Percentiles rank a stretch among this genome's conserved stretches.
These are phyloP conservation scores for Vitis amurensis DNA, from an alignment of 164 flowering plant species.

Conservation along the genomic window DNA sequence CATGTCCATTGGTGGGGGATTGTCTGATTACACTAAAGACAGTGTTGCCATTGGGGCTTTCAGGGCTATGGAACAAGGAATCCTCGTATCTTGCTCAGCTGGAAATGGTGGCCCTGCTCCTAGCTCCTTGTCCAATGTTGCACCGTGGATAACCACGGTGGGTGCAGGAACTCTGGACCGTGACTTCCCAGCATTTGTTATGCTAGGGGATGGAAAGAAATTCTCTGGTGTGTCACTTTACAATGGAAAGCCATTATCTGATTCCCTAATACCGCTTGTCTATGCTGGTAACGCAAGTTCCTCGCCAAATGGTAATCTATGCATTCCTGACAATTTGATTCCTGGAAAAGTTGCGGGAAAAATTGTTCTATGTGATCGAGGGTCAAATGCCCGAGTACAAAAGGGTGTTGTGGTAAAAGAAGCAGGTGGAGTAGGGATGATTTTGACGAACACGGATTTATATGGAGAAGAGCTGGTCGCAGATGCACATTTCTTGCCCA, in stretches of 20 bases:
- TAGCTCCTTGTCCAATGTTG: conserved; percentile 61
- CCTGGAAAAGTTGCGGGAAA: conserved; percentile 71
- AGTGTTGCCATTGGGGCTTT: conserved; percentile 75
- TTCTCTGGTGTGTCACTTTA: conserved; percentile 70
- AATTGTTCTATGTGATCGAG: conserved; percentile 83
- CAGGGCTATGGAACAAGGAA: conserved; percentile 57
- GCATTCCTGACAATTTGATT: conserved; percentile 50
- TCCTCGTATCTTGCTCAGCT: conserved; percentile 88
- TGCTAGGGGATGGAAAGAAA: conserved; percentile 63
- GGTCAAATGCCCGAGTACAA: conserved; percentile 53
- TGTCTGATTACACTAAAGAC: conserved; percentile 56
- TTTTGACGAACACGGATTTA: conserved; percentile 59
- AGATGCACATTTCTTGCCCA: conserved; percentile 75
- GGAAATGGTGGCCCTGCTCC: conserved; percentile 77
- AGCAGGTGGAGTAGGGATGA: conserved; percentile 93
- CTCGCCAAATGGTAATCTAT: conserved; percentile 45
- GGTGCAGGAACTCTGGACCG: conserved; percentile 92
- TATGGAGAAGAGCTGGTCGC: conserved; percentile 80
- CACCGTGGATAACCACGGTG: conserved; percentile 92
- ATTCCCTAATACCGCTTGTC: conserved; percentile 38
- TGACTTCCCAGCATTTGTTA: conserved; percentile 72
- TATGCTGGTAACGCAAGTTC: conserved; percentile 64
- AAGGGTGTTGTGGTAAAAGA: conserved; percentile 67
- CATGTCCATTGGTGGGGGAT: conserved; percentile 78
- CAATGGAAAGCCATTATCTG: conserved; percentile 45